Base-by-base conservation (phyloP, 305 asterid genomes). In the Solanum hybrid region DNA sequence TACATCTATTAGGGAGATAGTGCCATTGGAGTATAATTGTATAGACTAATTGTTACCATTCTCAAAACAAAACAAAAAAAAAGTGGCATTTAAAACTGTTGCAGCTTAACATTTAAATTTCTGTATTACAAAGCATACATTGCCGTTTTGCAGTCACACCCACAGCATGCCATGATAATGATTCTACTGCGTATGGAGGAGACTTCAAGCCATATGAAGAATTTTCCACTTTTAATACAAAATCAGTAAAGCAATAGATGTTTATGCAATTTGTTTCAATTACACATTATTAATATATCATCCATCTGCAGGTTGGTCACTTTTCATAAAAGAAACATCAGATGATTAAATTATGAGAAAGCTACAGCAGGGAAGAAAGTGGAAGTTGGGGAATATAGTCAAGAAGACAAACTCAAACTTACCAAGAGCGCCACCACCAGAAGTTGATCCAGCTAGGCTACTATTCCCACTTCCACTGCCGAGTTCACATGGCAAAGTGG, bases 381-480 rank as follows among this genome's bases (percentile, higher is more conserved):
- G 51, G 34, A 88, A 24, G 56, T 10, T 32, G 73, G 79, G 75
- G 78, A 14, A 29, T 64, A n/a, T 42, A 32, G 86, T 46, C 51
- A 88, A 77, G 78, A 27, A 34, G 76, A 60, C 40, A 87, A 90
- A 82, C 82, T 77, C 88, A 36, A 90, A 90, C 94, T 92, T 91
- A 97, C 99, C 99, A 92, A 98, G 91, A 90, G 95, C 92, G 88
- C 99, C 99, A 76, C 99, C 99, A 86, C 99, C 99, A 87, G 97
- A 94, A 88, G 98, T 95, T 81, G 98, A 94, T 73, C 94, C 92
- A 88, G 92, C 93, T 93, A 94, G 90, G 93, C 95, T 96, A 86
- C 94, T 98, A 92, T 96, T 95, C 90, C 99, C 99, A 89, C 99
- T 95, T 92, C 99, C 99, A 92, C 99, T 98, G 86, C 99, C 99